Percentiles rank a stretch among this genome's conserved stretches.
Evolutionary conservation across 73 alveolate genomes (phyloP).

Genomic region (Tetrahymena malaccensis): DNA sequence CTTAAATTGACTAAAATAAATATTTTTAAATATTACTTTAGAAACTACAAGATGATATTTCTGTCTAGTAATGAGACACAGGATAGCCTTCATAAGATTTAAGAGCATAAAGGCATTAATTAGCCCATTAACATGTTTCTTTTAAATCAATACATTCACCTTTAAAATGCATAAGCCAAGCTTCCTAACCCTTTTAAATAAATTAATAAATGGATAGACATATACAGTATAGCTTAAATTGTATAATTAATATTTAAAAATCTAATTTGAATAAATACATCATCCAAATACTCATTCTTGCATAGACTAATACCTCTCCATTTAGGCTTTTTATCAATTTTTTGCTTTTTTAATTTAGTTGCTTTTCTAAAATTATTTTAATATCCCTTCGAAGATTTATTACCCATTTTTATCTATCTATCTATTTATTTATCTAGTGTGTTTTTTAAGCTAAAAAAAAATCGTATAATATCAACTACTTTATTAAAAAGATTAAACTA

Average conservation of each 20-base stretch:
- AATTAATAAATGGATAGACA: neutral
- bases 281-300: neutral
- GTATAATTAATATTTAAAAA: neutral
- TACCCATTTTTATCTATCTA: neutral
- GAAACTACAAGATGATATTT: neutral
- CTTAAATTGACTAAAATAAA: neutral
- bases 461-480: no score
- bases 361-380: neutral
- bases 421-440: neutral
- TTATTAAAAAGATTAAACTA: no score
- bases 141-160: neutral
- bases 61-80: neutral
- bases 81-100: neutral
- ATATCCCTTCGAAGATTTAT: neutral
- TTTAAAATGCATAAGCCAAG: neutral
- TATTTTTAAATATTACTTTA: neutral
- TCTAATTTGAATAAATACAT: neutral
- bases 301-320: neutral
- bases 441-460: neutral
- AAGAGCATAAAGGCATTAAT: neutral
- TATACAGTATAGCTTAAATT: neutral
- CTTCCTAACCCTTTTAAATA: neutral
- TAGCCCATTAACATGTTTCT: neutral
- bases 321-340: neutral
- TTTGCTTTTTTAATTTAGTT: neutral